A percentile compares a stretch with the other conserved stretches of the same genome.
These are phyloP conservation scores for Dothidotthia symphoricarpi DNA, from an alignment of 2,329 filamentous ascomycete genomes.

Conservation along the genomic window DNA sequence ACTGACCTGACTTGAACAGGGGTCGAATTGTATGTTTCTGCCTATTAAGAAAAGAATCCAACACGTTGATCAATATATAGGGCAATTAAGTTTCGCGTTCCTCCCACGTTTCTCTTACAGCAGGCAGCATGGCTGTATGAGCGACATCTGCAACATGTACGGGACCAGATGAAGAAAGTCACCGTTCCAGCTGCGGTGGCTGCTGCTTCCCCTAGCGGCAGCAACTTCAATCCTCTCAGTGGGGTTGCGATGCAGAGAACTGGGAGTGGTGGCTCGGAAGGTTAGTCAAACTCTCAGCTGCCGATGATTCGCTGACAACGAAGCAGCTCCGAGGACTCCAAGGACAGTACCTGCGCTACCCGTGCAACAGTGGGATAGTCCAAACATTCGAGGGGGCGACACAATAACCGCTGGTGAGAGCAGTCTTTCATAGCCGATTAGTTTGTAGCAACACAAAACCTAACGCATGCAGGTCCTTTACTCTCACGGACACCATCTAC, in stretches of 20 bases:
- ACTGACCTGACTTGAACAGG: conserved; percentile 50
- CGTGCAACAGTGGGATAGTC: conserved; percentile 57
- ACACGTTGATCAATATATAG: conserved; percentile 32
- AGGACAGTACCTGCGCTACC: conserved; percentile 57
- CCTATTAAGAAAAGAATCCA: background rate
- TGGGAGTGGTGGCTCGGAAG: conserved; percentile 48
- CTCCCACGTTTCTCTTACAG: conserved; percentile 83
- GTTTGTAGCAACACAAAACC: background rate
- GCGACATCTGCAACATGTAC: conserved; percentile 82
- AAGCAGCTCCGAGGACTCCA: conserved; percentile 40
- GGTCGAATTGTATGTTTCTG: conserved; percentile 65
- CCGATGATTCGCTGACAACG: conserved; percentile 2
- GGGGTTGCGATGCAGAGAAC: conserved; percentile 53
- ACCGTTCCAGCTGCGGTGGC: conserved; percentile 59
- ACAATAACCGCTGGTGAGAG: conserved; percentile 42
- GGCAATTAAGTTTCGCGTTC: conserved; percentile 76
- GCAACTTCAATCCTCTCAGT: conserved; percentile 44
- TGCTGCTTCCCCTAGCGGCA: conserved; percentile 44
- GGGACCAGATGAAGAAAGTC: conserved; percentile 82
- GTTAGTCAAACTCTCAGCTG: conserved; percentile 15
- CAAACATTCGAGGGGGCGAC: conserved; percentile 54
- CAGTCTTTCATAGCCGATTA: no score
- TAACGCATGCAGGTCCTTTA: conserved; percentile 19
- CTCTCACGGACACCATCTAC: conserved; percentile 51
- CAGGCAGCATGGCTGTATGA: conserved; percentile 95